Evolutionary conservation across 129 eudicot genomes (phyloP).

Genomic region (Flaveria robusta): DNA sequence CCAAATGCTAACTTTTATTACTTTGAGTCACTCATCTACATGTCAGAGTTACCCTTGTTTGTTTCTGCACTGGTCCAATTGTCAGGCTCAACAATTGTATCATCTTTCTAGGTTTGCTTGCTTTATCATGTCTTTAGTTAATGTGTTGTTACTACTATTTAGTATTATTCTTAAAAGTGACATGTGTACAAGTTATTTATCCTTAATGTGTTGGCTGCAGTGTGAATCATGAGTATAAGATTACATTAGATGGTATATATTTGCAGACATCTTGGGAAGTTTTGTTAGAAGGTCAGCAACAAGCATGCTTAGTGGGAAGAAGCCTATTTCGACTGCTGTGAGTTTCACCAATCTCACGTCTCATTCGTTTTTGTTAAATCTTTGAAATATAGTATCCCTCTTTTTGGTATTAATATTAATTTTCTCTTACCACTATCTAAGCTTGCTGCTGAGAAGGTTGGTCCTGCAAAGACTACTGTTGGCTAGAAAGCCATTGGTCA

Average conservation of each 20-base stretch:
- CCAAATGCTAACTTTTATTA: too few species aligned
- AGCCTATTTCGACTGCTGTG: constrained; percentile 66
- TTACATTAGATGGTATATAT: neutral
- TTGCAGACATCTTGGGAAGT: constrained; percentile 65
- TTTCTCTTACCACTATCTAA: constrained; percentile 18
- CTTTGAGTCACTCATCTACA: neutral
- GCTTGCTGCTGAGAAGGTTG: constrained; percentile 44
- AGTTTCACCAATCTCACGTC: constrained; percentile 27
- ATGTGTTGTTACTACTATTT: constrained; percentile 5
- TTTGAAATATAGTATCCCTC: neutral
- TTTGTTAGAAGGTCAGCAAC: constrained; percentile 84
- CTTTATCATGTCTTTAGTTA: too few species aligned
- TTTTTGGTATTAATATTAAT: neutral
- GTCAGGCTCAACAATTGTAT: constrained; percentile 39
- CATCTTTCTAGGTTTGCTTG: too few species aligned
- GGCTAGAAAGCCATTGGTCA: constrained; percentile 80
- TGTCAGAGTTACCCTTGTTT: too few species aligned
- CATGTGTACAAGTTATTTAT: neutral
- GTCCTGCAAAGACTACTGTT: constrained; percentile 43
- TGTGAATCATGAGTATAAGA: neutral
- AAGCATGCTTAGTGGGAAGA: constrained; percentile 98
- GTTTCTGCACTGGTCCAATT: too few species aligned
- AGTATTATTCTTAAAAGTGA: neutral
- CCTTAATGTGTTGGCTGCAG: too few species aligned
- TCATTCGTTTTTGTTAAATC: neutral